Base-by-base conservation (phyloP, 495 filamentous ascomycete genomes). In the Ramalina intermedia region DNA sequence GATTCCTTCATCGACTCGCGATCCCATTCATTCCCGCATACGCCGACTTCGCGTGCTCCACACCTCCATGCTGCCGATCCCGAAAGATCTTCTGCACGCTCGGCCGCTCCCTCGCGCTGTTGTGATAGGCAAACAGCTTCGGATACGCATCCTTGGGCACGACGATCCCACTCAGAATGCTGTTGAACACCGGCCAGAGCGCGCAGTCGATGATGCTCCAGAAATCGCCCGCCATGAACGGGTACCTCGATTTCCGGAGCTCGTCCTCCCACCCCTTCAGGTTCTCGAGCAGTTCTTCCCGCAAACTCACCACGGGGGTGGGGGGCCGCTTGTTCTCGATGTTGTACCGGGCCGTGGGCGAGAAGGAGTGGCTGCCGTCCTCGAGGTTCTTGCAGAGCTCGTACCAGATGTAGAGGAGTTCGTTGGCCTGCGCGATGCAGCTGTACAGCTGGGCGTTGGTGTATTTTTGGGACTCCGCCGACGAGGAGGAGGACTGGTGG, bases 181-280 rank as follows among this genome's bases (percentile, higher is more conserved):
- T 72, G 43, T 80, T 61, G 37, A 90, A 62, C 9, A 85, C 70
- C 0, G 85, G 84, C 80, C 80, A 87, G 9, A 85, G 65, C 0
- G 78, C 75, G 56, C 76, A 86, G 59, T 90, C 85, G 9, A 78
- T 82, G 14, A 85, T 68, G 2, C 72, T 71, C 14, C 81, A 69
- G 1, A 52, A 52, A 0, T 61, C 48, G 0, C 80, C 82, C 14
- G 74, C 73, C 5, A 84, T 73, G 21, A 47, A 47, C 4, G 44
- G 44, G 52, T 80, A 85, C 26, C 65, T 59, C 43, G 61, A 63
- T 18, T 69, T 68, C 4, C 59, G 53, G 2, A 75, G 61, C 45
- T 63, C 61, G 11, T 45, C 47, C 41, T 82, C 76, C 74, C 78
- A 84, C 1, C 60, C 45, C 0, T 59, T 51, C 13, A 81, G 43